Base-by-base conservation (phyloP, 2,329 filamentous ascomycete species). In the Talaromyces albobiverticillius region DNA sequence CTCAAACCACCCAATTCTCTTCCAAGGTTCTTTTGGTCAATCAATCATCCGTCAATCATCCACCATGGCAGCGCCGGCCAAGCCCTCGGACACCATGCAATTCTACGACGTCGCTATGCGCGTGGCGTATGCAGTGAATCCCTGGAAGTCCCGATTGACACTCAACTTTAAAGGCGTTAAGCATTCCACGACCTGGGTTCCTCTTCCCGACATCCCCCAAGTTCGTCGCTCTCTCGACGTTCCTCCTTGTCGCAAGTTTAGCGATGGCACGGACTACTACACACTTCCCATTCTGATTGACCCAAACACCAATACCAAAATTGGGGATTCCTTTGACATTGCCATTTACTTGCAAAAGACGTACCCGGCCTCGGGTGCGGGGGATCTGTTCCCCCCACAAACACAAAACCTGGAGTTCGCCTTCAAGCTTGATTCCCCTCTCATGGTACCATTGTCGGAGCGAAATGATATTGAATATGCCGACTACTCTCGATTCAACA, bases 301-400 rank as follows among this genome's bases (percentile, higher is more conserved):
- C 48, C 64, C 71, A 0, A 53, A 61, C 16, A 78, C 75, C 0
- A 62, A 61, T 4, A 55, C 67, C 0, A 48, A 72, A 0, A 53
- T 86, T 2, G 84, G 84, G 4, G 85, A 88, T 68, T 82, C 83
- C 2, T 85, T 86, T 62, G 84, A 87, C 50, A 87, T 87, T 56
- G 85, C 84, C 6, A 67, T 78, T 23, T 81, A 85, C 60, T 73
- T 87, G 2, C 77, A 86, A 22, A 67, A 75, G 1, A 73, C 64
- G 0, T 84, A 81, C 52, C 80, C 82, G 0, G 54, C 66, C 26
- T 64, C 74, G 0, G 77, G 77, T 1, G 70, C 63, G 1, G 74
- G 76, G 0, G 65, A 75, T 43, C 71, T 86, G 2, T 81, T 86
- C 60, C 78, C 78, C 0, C 46, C 65, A 0, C 64, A 69, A 43